Conservation (phyloP, 2,329 filamentous ascomycete species). For the Colletotrichum trifolii region DNA sequence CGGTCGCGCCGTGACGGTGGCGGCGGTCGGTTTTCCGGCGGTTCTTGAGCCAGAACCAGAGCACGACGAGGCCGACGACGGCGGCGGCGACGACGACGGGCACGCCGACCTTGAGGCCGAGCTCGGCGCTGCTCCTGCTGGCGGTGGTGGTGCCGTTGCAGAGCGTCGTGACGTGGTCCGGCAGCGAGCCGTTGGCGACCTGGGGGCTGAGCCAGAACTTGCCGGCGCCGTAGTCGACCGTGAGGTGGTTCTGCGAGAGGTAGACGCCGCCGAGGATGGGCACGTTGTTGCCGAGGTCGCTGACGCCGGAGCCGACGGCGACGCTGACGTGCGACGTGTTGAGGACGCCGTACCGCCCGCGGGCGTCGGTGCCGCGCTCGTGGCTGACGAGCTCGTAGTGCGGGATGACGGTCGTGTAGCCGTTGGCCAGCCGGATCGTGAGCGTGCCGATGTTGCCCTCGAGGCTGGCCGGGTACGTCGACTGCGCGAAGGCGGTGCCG, state of each 20-base stretch:
- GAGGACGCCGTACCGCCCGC: conserved; percentile 30
- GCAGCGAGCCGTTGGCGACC: conserved; percentile 28
- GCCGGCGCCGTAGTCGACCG: conserved; percentile 31
- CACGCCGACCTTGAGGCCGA: conserved; percentile 24
- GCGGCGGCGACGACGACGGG: conserved; percentile 25
- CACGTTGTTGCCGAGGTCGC: conserved; percentile 36
- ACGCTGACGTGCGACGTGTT: conserved; percentile 33
- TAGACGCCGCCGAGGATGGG: conserved; percentile 36
- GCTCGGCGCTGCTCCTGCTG: not conserved
- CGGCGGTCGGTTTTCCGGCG: conserved; percentile 1
- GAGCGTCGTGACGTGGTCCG: conserved; percentile 25
- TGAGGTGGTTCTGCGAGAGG: conserved; percentile 37
- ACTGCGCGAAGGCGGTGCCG: not conserved
- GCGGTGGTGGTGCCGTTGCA: conserved; percentile 19
- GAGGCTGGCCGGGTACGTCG: conserved; percentile 18
- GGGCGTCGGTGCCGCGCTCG: conserved; percentile 35
- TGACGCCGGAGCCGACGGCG: conserved; percentile 24
- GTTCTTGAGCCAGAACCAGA: conserved; percentile 31
- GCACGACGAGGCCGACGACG: conserved; percentile 2
- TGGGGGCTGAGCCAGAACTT: conserved; percentile 38
- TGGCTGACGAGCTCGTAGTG: conserved; percentile 37
- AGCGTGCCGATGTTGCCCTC: conserved; percentile 33
- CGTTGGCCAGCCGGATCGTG: conserved; percentile 36
- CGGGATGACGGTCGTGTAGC: conserved; percentile 37
- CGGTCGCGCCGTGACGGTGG: not conserved